Percentiles rank a stretch among this genome's conserved stretches.
Evolutionary conservation across 257 asterid species (phyloP).

Genomic region (Solanum okadae): DNA sequence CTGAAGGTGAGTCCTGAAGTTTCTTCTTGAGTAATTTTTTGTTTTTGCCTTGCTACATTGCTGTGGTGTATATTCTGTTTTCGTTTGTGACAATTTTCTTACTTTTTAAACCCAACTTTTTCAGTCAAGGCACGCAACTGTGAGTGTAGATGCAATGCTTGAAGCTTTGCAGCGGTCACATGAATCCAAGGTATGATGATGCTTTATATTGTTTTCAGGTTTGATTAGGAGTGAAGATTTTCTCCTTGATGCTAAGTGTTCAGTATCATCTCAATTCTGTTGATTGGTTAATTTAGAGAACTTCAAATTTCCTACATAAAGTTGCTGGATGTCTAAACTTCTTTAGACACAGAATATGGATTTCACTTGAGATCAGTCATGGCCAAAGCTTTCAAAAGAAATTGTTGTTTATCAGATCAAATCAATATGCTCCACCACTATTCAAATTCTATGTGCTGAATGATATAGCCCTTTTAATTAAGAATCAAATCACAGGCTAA

Average conservation of each 20-base stretch:
- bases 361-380: background rate
- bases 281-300: background rate
- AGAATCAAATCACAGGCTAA: background rate
- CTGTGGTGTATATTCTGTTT: background rate
- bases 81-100: background rate
- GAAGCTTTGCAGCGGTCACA: conserved; percentile 59
- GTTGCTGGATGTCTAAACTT: background rate
- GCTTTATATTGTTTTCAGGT: background rate
- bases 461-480: background rate
- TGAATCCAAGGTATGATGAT: conserved; percentile 43
- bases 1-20: conserved; percentile 46
- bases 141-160: conserved; percentile 84
- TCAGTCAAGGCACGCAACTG: conserved; percentile 84
- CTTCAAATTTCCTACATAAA: background rate
- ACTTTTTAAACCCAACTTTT: background rate
- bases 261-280: background rate
- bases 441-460: background rate
- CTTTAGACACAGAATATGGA: background rate
- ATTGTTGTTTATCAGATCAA: background rate
- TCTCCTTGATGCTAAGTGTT: background rate
- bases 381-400: background rate
- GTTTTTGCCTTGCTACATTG: background rate
- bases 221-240: background rate
- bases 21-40: background rate
- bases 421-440: background rate